Percentiles rank a stretch among this genome's conserved stretches.
Conservation (phyloP, 805 yeast genomes). For the Sungouiella blattae region DNA sequence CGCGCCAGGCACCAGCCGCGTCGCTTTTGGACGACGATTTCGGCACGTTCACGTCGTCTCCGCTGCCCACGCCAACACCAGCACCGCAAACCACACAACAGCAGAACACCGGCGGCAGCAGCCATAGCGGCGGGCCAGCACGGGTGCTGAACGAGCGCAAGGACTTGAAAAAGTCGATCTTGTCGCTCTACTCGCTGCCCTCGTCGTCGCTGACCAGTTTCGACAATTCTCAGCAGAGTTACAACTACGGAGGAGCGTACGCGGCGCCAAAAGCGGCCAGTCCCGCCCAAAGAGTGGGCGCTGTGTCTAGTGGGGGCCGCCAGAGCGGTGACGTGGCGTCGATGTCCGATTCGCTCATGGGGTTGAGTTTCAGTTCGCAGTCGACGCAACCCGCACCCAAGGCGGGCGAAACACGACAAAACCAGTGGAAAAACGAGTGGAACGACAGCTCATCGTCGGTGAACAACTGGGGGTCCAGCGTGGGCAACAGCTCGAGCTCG, state of each 20-base stretch:
- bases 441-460: slow-evolving; percentile 19
- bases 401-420: background rate
- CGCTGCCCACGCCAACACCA: slow-evolving; percentile 16
- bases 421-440: slow-evolving; percentile 35
- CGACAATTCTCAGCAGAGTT: slow-evolving; percentile 15
- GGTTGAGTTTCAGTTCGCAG: slow-evolving; percentile 11
- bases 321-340: slow-evolving; percentile 5
- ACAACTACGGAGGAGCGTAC: background rate
- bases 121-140: slow-evolving; percentile 9
- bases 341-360: slow-evolving; percentile 19
- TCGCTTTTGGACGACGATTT: slow-evolving; percentile 37
- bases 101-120: slow-evolving; percentile 2
- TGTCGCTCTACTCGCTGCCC: slow-evolving; percentile 74
- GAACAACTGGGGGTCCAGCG: slow-evolving; percentile 9
- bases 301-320: background rate
- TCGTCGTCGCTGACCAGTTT: slow-evolving; percentile 45
- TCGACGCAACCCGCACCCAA: slow-evolving; percentile 2
- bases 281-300: background rate
- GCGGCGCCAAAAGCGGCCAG: background rate
- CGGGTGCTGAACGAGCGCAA: slow-evolving; percentile 2
- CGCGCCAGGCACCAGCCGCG: background rate
- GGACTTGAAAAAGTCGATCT: slow-evolving; percentile 86
- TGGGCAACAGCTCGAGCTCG: slow-evolving; percentile 5
- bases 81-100: slow-evolving; percentile 7
- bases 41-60: slow-evolving; percentile 35